Evolutionary conservation across 768 basidiomycete species (phyloP).

Genomic region (Boletus pseudopeckii): DNA sequence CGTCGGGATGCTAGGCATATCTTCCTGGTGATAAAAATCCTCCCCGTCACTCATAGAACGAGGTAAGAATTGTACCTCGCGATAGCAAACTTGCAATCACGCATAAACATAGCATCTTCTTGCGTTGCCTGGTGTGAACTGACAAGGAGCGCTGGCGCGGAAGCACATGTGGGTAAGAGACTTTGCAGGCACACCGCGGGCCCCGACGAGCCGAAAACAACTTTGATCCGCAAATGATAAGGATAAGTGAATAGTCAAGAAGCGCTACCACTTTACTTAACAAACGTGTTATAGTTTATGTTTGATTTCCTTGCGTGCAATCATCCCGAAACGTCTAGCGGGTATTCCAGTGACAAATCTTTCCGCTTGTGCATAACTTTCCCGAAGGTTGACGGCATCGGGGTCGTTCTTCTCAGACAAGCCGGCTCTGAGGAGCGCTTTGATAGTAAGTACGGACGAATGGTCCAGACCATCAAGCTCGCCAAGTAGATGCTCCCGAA

Average conservation of each 20-base stretch:
- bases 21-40: background rate
- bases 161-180: background rate
- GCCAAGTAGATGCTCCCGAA: slow-evolving; percentile 46
- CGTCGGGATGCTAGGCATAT: background rate
- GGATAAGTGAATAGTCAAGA: background rate
- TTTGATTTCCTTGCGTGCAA: slow-evolving; percentile 61
- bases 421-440: slow-evolving; percentile 51
- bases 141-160: background rate
- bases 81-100: background rate
- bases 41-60: background rate
- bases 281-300: slow-evolving; percentile 49
- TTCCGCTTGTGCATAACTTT: slow-evolving; percentile 69
- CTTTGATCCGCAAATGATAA: background rate
- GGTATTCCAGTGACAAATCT: slow-evolving; percentile 63
- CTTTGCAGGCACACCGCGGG: background rate
- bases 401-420: slow-evolving; percentile 60
- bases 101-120: background rate
- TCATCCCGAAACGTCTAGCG: slow-evolving; percentile 46
- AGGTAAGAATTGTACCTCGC: background rate
- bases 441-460: slow-evolving; percentile 49
- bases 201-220: background rate
- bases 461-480: slow-evolving; percentile 59
- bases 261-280: background rate
- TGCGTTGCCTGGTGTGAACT: background rate
- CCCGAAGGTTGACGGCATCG: slow-evolving; percentile 62